phyloP scores from a whole-genome alignment of 176 grass and related monocot genomes.

The Chrysopogon serrulatus region DNA sequence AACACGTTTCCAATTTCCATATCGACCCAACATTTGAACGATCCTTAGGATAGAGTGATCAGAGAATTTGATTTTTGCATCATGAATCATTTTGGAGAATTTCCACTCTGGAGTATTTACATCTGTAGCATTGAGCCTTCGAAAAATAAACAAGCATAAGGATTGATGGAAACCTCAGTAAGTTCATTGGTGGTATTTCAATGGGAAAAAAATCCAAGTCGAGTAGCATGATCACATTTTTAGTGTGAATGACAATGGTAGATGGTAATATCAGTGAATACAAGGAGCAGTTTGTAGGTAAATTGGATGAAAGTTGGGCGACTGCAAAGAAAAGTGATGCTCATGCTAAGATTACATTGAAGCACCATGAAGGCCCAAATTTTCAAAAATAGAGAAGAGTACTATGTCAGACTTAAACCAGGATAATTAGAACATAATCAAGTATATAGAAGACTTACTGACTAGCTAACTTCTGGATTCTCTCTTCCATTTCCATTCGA shows the following conservation, averaged over 20 bases:
- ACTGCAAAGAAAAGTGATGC: not conserved
- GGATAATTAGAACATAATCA: not conserved
- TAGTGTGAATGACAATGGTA: not conserved
- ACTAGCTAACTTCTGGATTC: slow-evolving; percentile 77
- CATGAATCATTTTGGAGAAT: slow-evolving; percentile 91
- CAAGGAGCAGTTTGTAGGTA: slow-evolving; percentile 8
- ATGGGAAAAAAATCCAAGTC: not conserved
- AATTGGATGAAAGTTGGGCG: not conserved
- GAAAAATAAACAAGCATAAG: slow-evolving; percentile 43
- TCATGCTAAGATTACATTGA: slow-evolving; percentile 9
- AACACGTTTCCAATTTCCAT: slow-evolving; percentile 85
- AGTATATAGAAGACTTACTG: slow-evolving; percentile 44
- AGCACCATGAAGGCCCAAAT: not conserved
- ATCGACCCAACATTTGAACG: slow-evolving; percentile 78
- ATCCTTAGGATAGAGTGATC: slow-evolving; percentile 84
- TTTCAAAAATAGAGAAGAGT: not conserved
- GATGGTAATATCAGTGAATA: not conserved
- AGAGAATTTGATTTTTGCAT: slow-evolving; percentile 79
- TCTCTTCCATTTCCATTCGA: slow-evolving; percentile 94
- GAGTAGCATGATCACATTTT: not conserved
- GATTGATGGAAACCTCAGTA: not conserved
- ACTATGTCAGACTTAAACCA: not conserved
- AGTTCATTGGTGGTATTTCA: not conserved
- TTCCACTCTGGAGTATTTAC: slow-evolving; percentile 89
- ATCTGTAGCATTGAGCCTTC: slow-evolving; percentile 92